A percentile compares a stretch with the other conserved stretches of the same genome.
Conservation (phyloP, 2,329 filamentous ascomycete genomes). For the Arthroderma uncinatum region DNA sequence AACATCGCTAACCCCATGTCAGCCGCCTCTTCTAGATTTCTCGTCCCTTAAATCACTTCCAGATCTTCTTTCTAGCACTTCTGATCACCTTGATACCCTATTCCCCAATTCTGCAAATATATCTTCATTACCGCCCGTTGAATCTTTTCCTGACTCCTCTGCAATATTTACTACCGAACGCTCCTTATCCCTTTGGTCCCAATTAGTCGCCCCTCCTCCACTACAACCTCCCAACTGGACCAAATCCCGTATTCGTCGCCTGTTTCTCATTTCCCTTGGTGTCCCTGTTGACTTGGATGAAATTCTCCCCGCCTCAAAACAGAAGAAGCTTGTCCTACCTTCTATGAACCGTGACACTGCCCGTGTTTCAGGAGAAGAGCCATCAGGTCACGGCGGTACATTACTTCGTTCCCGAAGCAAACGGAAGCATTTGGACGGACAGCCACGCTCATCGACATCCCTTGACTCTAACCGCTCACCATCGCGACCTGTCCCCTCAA, state of each 20-base stretch:
- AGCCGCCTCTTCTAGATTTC: constrained; percentile 42
- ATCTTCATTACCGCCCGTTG: constrained; percentile 25
- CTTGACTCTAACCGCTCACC: constrained; percentile 22
- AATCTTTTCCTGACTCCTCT: constrained; percentile 33
- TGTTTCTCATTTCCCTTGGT: constrained; percentile 90
- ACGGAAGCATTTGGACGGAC: constrained; percentile 10
- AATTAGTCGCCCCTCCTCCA: constrained; percentile 86
- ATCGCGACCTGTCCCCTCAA: constrained; percentile 17
- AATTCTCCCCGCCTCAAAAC: constrained; percentile 90
- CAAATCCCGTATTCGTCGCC: constrained; percentile 79
- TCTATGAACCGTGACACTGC: constrained; percentile 53
- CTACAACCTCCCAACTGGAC: constrained; percentile 97
- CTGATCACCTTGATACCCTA: constrained; percentile 33
- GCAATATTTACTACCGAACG: constrained; percentile 72
- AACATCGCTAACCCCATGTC: not conserved
- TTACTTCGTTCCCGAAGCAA: constrained; percentile 17
- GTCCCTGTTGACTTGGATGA: constrained; percentile 96
- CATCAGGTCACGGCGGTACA: constrained; percentile 25
- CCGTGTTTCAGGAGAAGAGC: constrained; percentile 40
- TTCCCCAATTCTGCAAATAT: constrained; percentile 34
- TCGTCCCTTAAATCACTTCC: constrained; percentile 40
- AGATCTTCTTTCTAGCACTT: constrained; percentile 31
- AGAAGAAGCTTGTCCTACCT: constrained; percentile 91
- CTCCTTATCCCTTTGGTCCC: constrained; percentile 86
- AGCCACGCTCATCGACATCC: constrained; percentile 18